Evolutionary conservation across 1,284 basidiomycete species (phyloP).

Genomic region (Malassezia globosa): DNA sequence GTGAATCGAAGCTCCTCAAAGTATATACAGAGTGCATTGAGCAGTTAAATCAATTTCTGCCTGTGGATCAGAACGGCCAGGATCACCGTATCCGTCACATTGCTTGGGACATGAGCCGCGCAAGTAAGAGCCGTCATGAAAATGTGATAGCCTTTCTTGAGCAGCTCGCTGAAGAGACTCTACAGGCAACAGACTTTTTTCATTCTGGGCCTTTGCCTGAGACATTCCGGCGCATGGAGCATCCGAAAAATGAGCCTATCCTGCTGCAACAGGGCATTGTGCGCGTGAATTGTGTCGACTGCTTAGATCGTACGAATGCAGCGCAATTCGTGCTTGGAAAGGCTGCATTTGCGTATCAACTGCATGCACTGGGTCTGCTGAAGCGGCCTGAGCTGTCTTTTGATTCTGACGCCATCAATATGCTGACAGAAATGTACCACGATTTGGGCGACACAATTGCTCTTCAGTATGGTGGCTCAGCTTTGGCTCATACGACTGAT

Average conservation of each 20-base stretch:
- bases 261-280: conserved; percentile 77
- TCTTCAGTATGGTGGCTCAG: conserved; percentile 63
- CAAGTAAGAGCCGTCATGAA: conserved; percentile 65
- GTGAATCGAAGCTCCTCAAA: conserved; percentile 83
- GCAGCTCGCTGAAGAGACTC: conserved; percentile 85
- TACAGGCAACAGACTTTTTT: conserved; percentile 85
- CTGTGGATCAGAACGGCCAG: conserved; percentile 47
- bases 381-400: conserved; percentile 73
- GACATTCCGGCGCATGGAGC: neutral
- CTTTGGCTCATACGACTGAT: conserved; percentile 90
- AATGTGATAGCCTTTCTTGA: conserved; percentile 93
- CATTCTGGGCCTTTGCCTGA: conserved; percentile 54
- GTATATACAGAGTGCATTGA: conserved; percentile 85
- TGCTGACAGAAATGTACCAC: conserved; percentile 98
- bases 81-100: conserved; percentile 80
- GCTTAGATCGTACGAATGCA: conserved; percentile 83
- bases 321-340: conserved; percentile 97
- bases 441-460: conserved; percentile 60
- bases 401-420: conserved; percentile 89
- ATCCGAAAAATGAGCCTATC: conserved; percentile 49
- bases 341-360: conserved; percentile 82
- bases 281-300: conserved; percentile 60
- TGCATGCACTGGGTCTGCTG: conserved; percentile 70
- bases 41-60: conserved; percentile 92
- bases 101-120: conserved; percentile 73